Conservation (phyloP, 2,329 filamentous ascomycete genomes). For the Microdochium trichocladiopsis region DNA sequence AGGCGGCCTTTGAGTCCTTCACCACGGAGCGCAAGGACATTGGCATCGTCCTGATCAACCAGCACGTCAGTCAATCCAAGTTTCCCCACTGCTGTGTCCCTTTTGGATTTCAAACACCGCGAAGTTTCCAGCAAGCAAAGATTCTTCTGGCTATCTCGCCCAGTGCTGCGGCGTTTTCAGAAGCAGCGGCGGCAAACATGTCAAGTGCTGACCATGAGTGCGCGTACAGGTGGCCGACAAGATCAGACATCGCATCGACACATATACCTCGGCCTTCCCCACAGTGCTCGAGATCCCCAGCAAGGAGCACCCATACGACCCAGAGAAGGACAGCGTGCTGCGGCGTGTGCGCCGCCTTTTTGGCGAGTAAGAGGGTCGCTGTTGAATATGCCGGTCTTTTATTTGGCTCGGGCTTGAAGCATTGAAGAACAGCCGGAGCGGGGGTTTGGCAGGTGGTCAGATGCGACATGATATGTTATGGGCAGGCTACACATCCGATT, state of each 20-base stretch:
- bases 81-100: neutral
- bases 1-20: slow-evolving; percentile 83
- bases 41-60: slow-evolving; percentile 93
- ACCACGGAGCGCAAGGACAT: slow-evolving; percentile 91
- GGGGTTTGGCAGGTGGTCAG: too few species aligned
- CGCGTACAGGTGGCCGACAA: slow-evolving; percentile 72
- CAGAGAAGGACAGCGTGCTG: slow-evolving; percentile 96
- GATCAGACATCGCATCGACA: slow-evolving; percentile 86
- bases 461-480: too few species aligned
- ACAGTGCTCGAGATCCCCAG: slow-evolving; percentile 93
- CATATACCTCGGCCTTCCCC: slow-evolving; percentile 92
- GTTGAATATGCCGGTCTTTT: too few species aligned
- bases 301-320: slow-evolving; percentile 98
- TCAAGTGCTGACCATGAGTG: slow-evolving; percentile 9
- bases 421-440: too few species aligned
- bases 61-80: slow-evolving; percentile 61
- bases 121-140: too few species aligned
- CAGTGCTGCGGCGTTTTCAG: too few species aligned
- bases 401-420: too few species aligned
- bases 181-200: too few species aligned
- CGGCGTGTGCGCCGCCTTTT: slow-evolving; percentile 68
- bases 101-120: too few species aligned
- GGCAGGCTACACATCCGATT: too few species aligned
- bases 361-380: slow-evolving; percentile 50
- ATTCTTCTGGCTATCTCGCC: too few species aligned